Evolutionary conservation across 768 basidiomycete species (phyloP), one percentile per base, ranked within the genome.

Genomic region (Lactifluus echinatus): DNA sequence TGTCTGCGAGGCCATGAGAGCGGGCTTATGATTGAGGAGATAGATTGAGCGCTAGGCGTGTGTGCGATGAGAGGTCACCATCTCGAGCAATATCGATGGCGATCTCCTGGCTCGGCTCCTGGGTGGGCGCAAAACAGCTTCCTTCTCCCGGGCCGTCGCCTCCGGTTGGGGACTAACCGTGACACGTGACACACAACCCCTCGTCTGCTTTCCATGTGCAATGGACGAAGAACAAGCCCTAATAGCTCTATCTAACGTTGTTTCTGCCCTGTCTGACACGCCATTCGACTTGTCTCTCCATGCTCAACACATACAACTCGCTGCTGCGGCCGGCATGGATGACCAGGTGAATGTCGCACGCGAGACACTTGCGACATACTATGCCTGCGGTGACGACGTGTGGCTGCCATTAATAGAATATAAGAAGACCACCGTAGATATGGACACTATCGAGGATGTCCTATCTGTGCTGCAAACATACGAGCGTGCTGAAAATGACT

Each of bases 361-460:
- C 64, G 83, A 86, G 65, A 84, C 87, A 78, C 74, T 83, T 66
- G 70, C 81, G 3, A 76, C 77, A 52, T 81, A 79, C 63, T 73
- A 83, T 61, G 80, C 87, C 7, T 82, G 78, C 10, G 79, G 79
- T 31, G 82, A 87, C 56, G 80, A 86, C 34, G 77, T 88, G 21
- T 93, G 89, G 89, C 56, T 84, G n/a, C 81, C 82, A 21, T 72
- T 90, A 42, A 75, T 90, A 31, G 72, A 79, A 11, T 70, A 74
- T 19, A 86, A 83, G 67, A 68, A 76, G 47, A 67, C 72, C n/a
- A 64, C 73, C 0, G 73, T 76, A 2, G 73, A 85, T 61, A 53
- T 85, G 21, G 73, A 81, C n/a, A 78, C 78, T 2, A 66, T 70
- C 17, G 73, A 77, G 45, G 81, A 79, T 8, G 71, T 80, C 21